Evolutionary conservation across 768 basidiomycete species (phyloP), one percentile per base, ranked within the genome.

Genomic region (Collybiopsis confluens): DNA sequence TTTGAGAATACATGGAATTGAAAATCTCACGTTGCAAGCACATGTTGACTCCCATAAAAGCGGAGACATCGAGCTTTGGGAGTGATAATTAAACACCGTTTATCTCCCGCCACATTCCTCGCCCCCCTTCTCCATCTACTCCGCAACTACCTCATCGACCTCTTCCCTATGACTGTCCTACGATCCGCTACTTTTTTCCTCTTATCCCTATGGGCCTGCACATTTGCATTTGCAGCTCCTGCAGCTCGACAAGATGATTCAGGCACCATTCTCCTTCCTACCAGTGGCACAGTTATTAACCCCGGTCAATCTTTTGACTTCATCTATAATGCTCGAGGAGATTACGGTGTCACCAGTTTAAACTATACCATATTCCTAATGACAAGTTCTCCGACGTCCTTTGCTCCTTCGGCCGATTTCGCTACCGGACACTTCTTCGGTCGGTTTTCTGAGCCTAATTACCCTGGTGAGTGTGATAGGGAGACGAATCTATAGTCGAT

Each of bases 401-500:
- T 69, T 42, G 45, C 52, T 7, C 62, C 67, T 2, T 52, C 65
- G 9, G 62, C 65, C 9, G 59, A 68, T 27, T 70, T 69, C 50
- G 68, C 67, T 26, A 67, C 61, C 28, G 75, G 76, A 2, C 66
- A 73, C 55, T 77, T 67, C 62, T 76, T 78, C 57, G 78, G 78
- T 11, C 64, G 70, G 7, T 78, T 68, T 59, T 66, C 75, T 24
- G 67, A 67, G 26, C 64, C 69, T 23, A 78, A 75, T 55, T 79
- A 72, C 56, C 75, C 76, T 41, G 72, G 74, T 72, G 37, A 56
- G 65, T 59, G 13, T 28, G 38, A 15, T 1, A 18, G 10, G 11
- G 8, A 33, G 21, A 41, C 27, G 24, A 27, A 11, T 41, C 21
- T 24, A 6, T n/a, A n/a, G n/a, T n/a, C n/a, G n/a, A n/a, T n/a